Evolutionary conservation across 306 rosid species (phyloP).

Genomic region (Mimosa pudica): DNA sequence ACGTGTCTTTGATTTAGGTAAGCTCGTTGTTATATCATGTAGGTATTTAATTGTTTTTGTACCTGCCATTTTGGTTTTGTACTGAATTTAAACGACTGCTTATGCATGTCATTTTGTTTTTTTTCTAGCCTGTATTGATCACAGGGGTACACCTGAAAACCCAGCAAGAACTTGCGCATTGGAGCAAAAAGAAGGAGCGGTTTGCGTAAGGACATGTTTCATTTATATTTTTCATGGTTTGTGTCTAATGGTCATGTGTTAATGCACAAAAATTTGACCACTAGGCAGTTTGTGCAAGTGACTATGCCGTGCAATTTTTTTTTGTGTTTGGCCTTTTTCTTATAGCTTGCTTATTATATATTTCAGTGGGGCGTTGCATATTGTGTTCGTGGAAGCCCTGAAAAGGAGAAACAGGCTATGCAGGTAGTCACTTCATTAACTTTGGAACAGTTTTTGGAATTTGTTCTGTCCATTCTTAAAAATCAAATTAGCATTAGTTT

Average conservation of each 20-base stretch:
- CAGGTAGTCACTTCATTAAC: slow-evolving; percentile 60
- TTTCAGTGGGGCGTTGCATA: slow-evolving; percentile 91
- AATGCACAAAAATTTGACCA: too few species aligned
- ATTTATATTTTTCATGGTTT: background rate
- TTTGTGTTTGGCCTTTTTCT: slow-evolving; percentile 8
- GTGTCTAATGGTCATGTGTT: background rate
- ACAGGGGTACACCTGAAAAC: slow-evolving; percentile 86
- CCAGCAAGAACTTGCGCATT: slow-evolving; percentile 95
- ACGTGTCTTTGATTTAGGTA: slow-evolving; percentile 95
- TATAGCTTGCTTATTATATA: slow-evolving; percentile 13
- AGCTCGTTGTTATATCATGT: background rate
- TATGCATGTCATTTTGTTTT: slow-evolving; percentile 7
- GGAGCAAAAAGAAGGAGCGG: slow-evolving; percentile 72
- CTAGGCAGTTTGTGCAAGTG: too few species aligned
- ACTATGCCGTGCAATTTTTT: background rate
- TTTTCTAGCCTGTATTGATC: slow-evolving; percentile 87
- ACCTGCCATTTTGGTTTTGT: background rate
- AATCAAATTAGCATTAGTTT: background rate
- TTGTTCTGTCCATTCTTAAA: background rate
- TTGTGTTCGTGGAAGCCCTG: slow-evolving; percentile 80
- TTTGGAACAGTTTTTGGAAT: background rate
- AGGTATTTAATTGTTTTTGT: background rate
- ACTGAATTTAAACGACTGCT: background rate
- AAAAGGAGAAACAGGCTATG: slow-evolving; percentile 77
- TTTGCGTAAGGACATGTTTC: slow-evolving; percentile 64